Evolutionary conservation across 495 filamentous ascomycete genomes (phyloP), one percentile per base, ranked within the genome.

Genomic region (Tetracladium setigerum): DNA sequence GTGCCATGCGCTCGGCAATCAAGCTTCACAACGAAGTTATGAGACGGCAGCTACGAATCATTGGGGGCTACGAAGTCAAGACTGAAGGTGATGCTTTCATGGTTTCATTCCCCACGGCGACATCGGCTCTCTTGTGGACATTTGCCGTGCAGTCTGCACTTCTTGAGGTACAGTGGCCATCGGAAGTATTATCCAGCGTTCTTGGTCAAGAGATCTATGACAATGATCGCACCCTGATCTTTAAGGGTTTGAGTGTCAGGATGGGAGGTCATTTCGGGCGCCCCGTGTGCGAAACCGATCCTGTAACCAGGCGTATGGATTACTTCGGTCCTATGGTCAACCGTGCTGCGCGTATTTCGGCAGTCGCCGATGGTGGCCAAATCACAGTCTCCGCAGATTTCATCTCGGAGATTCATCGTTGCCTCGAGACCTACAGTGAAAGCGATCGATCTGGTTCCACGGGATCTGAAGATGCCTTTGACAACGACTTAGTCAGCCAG

Each of bases 321-420:
- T 99, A 99, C 65, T 97, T 96, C 64, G 92, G 92, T 8, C 92
- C 94, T 1, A 97, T 99, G 88, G 92, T 99, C 52, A 99, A 99
- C 64, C 87, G 91, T 50, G 88, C 92, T 0, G 84, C 90, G 40
- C 83, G 92, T 64, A 92, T 99, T 41, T 91, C 87, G 6, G 81
- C 86, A 32, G 88, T 88, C 42, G 92, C 92, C n/a, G 92, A 99
- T 61, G 92, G 92, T 33, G 92, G 92, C 2, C 90, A 99, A 64
- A 95, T 97, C 44, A 91, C 90, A 10, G 91, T 95, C 1, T 95
- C 89, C 1, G 84, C 89, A 2, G 92, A 99, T 62, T 97, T 96
- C 65, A 94, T 97, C 65, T 83, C 80, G 27, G 92, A 99, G 62
- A 88, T 99, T 41, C 89, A 95, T 47, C 81, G 91, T 32, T 90